phyloP scores from a whole-genome alignment of 2,329 filamentous ascomycete genomes.

The Pseudogymnoascus sp. region DNA sequence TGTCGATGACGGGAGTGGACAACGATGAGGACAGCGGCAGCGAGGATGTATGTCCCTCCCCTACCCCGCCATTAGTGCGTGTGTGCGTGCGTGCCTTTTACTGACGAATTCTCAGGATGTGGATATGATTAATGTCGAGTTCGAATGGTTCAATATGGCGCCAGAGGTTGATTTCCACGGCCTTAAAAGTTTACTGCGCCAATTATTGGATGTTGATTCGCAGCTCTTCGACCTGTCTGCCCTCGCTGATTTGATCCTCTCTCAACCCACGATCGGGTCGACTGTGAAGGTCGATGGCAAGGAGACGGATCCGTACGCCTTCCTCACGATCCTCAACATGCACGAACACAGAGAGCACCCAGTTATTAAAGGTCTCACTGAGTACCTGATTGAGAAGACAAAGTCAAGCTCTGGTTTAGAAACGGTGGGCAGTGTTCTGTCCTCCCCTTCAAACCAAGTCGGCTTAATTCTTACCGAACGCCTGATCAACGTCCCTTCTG shows the following conservation, averaged over 20 bases:
- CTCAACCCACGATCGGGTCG: constrained; percentile 80
- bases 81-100: neutral
- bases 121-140: constrained; percentile 89
- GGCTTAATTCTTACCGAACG: constrained; percentile 87
- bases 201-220: constrained; percentile 85
- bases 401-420: constrained; percentile 47
- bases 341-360: constrained; percentile 69
- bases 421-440: constrained; percentile 50
- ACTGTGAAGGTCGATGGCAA: constrained; percentile 97
- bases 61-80: constrained; percentile 8
- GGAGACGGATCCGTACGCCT: constrained; percentile 84
- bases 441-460: constrained; percentile 51
- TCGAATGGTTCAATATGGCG: constrained; percentile 97
- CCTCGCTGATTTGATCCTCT: constrained; percentile 77
- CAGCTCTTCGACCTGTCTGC: constrained; percentile 80
- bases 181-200: constrained; percentile 78
- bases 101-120: constrained; percentile 54
- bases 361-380: constrained; percentile 60
- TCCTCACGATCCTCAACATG: constrained; percentile 81
- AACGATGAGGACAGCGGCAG: constrained; percentile 24
- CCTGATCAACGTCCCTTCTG: constrained; percentile 91
- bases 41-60: constrained; percentile 22
- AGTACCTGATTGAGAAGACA: constrained; percentile 58
- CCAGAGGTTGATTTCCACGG: constrained; percentile 89
- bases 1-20: constrained; percentile 18